phyloP scores from a whole-genome alignment of 306 rosid genomes.

The Carpinus fangiana region DNA sequence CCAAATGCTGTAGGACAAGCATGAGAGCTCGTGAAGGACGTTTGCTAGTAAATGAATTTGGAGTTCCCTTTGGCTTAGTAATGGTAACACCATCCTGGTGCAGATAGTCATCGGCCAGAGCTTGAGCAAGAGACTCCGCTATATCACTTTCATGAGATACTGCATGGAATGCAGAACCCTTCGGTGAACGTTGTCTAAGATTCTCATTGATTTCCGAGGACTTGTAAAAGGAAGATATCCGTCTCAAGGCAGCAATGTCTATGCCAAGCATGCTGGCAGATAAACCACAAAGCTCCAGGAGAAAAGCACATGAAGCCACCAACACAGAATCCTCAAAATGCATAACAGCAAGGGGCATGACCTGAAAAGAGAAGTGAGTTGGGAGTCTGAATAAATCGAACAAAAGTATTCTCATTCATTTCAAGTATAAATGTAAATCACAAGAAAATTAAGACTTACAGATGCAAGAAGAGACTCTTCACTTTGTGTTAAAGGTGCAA shows the following conservation, averaged over 20 bases:
- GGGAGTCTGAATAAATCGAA: constrained; percentile 20
- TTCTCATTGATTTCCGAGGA: constrained; percentile 56
- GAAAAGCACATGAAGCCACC: constrained; percentile 87
- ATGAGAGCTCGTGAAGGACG: constrained; percentile 67
- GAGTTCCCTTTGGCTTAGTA: constrained; percentile 40
- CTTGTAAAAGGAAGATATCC: constrained; percentile 74
- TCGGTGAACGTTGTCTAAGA: constrained; percentile 59
- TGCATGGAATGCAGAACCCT: constrained; percentile 71
- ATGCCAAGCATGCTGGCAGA: constrained; percentile 78
- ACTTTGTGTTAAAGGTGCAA: constrained; percentile 65
- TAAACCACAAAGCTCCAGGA: constrained; percentile 85
- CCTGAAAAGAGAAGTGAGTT: constrained; percentile 51
- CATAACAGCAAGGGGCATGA: constrained; percentile 75
- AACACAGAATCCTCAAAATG: constrained; percentile 86
- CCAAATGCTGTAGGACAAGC: constrained; percentile 78
- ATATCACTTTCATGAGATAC: constrained; percentile 65
- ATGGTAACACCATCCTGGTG: constrained; percentile 54
- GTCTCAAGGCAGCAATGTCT: constrained; percentile 80
- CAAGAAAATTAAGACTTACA: constrained; percentile 46
- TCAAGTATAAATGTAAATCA: constrained; percentile 18
- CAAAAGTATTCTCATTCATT: constrained; percentile 1
- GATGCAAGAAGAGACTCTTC: constrained; percentile 78
- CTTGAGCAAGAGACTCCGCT: constrained; percentile 77
- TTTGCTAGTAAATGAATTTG: constrained; percentile 36
- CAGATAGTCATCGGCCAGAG: constrained; percentile 80